Evolutionary conservation across 108 stramenopile species (phyloP), one percentile per base, ranked within the genome.

Genomic region (Fistulifera solaris): DNA sequence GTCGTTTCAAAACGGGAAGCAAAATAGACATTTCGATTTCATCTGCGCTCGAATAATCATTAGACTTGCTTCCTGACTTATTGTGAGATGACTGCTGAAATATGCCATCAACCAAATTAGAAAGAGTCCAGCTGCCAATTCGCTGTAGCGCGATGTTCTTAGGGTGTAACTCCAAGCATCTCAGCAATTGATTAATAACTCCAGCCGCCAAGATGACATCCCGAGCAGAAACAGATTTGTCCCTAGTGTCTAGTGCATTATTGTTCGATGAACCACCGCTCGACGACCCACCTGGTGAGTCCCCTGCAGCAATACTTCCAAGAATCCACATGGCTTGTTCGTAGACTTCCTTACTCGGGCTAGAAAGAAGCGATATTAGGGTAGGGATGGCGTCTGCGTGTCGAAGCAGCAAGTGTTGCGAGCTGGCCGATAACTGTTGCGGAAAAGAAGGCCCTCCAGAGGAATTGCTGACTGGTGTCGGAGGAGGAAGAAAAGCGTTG

Each of bases 381-480:
- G 77, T 87, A n/a, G 85, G 81, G 40, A 91, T 82, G 17, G 89
- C 89, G 65, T 87, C 85, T 19, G 82, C 72, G 61, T 90, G 89
- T 47, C 81, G 77, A 17, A 90, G 63, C 50, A 90, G 54, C 14
- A 83, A 65, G 54, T 83, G 77, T 52, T 89, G 83, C 1, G 80
- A 76, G 16, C 81, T 80, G 13, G 83, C 56, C 16, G 77, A 79
- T 27, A 84, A 57, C 19, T 75, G 73, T 44, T 72, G 80, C 16
- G 80, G 76, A 66, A 76, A 76, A 26, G 60, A 49, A 44, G 19
- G 41, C 2, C 49, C 26, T 43, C 48, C 46, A 0, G 28, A 26
- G 8, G 71, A 39, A 11, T 16, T 40, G 2, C n/a, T 40, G 1
- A 67, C 72, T 15, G 79, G 75, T 21, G 79, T 76, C 14, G 79